Conservation (phyloP, 805 yeast genomes). For the Nakazawaea pomicola region DNA sequence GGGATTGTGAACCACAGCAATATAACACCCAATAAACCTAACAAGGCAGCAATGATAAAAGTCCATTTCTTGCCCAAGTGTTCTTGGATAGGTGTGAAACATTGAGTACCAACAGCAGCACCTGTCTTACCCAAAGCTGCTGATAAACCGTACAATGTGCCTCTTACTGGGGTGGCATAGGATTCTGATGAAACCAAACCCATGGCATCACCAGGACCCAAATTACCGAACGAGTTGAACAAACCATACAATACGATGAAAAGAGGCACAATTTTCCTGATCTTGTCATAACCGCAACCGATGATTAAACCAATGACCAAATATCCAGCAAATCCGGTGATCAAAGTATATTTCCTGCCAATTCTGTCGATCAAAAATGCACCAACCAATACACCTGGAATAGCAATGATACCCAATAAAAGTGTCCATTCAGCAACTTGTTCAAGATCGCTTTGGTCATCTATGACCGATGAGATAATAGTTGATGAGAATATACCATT, state of each 20-base stretch:
- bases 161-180: slow-evolving; percentile 74
- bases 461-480: slow-evolving; percentile 51
- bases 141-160: slow-evolving; percentile 67
- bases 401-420: slow-evolving; percentile 54
- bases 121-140: slow-evolving; percentile 84
- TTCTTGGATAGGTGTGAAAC: slow-evolving; percentile 61
- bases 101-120: slow-evolving; percentile 77
- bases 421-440: slow-evolving; percentile 71
- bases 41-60: slow-evolving; percentile 70
- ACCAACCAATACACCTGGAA: slow-evolving; percentile 73
- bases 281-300: slow-evolving; percentile 55
- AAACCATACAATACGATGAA: slow-evolving; percentile 72
- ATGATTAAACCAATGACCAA: slow-evolving; percentile 67
- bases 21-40: slow-evolving; percentile 62
- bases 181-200: slow-evolving; percentile 65
- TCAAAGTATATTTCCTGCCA: slow-evolving; percentile 70
- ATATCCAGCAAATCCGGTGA: slow-evolving; percentile 68
- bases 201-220: slow-evolving; percentile 77
- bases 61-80: slow-evolving; percentile 70
- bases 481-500: slow-evolving; percentile 66
- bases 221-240: slow-evolving; percentile 64
- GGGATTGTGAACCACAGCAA: slow-evolving; percentile 62
- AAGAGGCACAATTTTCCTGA: slow-evolving; percentile 52
- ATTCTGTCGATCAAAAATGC: slow-evolving; percentile 58
- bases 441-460: slow-evolving; percentile 36